Conservation (phyloP, 2,329 filamentous ascomycete genomes). For the Claviceps cyperi region DNA sequence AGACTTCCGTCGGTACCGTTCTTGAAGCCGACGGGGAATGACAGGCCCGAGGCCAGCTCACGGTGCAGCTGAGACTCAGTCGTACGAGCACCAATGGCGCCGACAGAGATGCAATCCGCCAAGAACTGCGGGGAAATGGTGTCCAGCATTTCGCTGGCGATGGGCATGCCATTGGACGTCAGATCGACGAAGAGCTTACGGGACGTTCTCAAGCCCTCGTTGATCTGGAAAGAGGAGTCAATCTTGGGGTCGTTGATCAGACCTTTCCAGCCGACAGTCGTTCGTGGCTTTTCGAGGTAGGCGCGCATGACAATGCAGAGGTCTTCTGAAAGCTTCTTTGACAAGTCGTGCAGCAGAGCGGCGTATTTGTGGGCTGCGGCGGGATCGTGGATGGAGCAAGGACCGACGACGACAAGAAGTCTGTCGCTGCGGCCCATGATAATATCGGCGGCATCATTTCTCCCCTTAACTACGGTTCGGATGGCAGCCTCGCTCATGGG, state of each 20-base stretch:
- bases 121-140: slow-evolving; percentile 98
- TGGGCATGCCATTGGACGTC: slow-evolving; percentile 76
- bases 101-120: slow-evolving; percentile 86
- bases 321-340: slow-evolving; percentile 68
- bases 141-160: slow-evolving; percentile 96
- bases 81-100: slow-evolving; percentile 88
- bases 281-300: slow-evolving; percentile 97
- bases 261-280: slow-evolving; percentile 97
- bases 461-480: slow-evolving; percentile 56
- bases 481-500: slow-evolving; percentile 51
- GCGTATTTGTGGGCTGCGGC: slow-evolving; percentile 80
- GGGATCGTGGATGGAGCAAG: slow-evolving; percentile 96
- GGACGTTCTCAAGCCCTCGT: slow-evolving; percentile 90
- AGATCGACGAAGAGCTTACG: slow-evolving; percentile 87
- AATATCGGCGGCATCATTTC: slow-evolving; percentile 55
- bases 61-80: slow-evolving; percentile 95
- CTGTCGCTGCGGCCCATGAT: slow-evolving; percentile 71
- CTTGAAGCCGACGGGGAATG: slow-evolving; percentile 98
- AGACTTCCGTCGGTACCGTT: slow-evolving; percentile 94
- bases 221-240: slow-evolving; percentile 94
- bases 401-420: slow-evolving; percentile 85
- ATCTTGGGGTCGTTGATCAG: slow-evolving; percentile 98
- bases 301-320: slow-evolving; percentile 93
- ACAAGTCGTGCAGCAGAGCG: slow-evolving; percentile 57
- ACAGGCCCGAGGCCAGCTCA: slow-evolving; percentile 85